These are phyloP conservation scores for Phytomonas sp. DNA, from an alignment of 208 protist species.

Conservation along the genomic window DNA sequence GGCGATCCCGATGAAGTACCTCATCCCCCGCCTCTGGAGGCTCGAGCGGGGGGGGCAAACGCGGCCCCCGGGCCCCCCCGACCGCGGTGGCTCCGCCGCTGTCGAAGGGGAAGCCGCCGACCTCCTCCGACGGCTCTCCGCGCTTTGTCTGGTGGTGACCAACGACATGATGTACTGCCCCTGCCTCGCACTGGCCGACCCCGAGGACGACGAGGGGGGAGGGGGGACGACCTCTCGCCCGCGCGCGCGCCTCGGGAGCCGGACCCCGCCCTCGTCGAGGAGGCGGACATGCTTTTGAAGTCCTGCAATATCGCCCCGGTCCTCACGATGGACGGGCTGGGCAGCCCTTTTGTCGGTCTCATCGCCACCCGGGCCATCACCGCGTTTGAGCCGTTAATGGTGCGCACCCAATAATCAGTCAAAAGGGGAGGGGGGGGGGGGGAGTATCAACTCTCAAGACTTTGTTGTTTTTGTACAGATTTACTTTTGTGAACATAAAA, in stretches of 20 bases:
- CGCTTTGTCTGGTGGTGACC: conserved; percentile 61
- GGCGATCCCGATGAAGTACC: conserved; percentile 52
- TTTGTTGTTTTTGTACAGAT: background rate
- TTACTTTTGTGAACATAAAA: background rate
- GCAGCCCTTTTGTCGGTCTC: conserved; percentile 61
- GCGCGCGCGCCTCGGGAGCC: background rate
- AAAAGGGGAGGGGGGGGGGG: no score
- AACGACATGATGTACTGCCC: conserved; percentile 89
- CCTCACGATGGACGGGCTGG: conserved; percentile 58
- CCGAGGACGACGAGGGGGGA: conserved; percentile 3
- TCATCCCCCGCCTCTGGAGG: conserved; percentile 37
- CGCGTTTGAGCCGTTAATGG: conserved; percentile 72
- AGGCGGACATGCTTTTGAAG: conserved; percentile 21
- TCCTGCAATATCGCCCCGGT: conserved; percentile 63
- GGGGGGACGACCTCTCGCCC: background rate
- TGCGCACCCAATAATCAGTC: conserved; percentile 34
- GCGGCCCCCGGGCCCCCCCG: background rate
- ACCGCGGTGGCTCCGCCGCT: background rate
- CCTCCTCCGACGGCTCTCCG: conserved; percentile 34
- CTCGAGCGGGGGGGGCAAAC: background rate
- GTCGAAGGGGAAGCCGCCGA: conserved; percentile 9
- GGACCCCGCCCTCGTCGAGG: background rate
- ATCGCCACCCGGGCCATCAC: conserved; percentile 50
- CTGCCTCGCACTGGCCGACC: conserved; percentile 25
- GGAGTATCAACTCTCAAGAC: no score